Base-by-base conservation (phyloP, 441 rosid genomes). In the Pelargonium fulgidum region DNA sequence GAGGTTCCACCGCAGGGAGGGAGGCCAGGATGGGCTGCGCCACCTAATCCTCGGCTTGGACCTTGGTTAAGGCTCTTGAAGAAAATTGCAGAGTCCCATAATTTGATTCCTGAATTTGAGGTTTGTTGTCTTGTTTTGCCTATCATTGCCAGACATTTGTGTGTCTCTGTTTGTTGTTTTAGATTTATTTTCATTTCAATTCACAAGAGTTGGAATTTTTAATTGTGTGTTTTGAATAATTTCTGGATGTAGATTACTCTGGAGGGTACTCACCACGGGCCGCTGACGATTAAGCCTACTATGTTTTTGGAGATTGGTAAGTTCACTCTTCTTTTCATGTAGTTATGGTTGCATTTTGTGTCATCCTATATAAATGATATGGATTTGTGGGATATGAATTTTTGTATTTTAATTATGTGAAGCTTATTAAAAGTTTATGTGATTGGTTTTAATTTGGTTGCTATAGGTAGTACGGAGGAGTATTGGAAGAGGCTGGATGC, bases 241-340 rank as follows among this genome's bases (percentile, higher is more conserved):
- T 8, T 19, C 5, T 45, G 22, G 24, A 1, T 75, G 67, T 58
- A 93, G 97, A 81, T 93, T 67, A 91, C 97, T 69, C 77, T 84
- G 81, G 98, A 92, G 84, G 96, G 78, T 12, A 92, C 95, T 72
- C 93, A 88, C 76, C 96, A 92, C 85, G 96, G 96, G 65, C 92
- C 95, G 7, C 64, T 83, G 68, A 88, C 93, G 19, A 82, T 45
- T 70, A 87, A 84, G 67, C 96, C 89, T 13, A 87, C 96, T 0
- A 76, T 90, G 98, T 92, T 92, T 75, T 71, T 89, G 56, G 95
- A 89, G 73, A 91, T 91, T 71, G 96, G 97, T 88, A 81, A 50
- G 64, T 54, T 66, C 20, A 10, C 13, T 11, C n/a, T 19, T 41
- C 41, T 10, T 64, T n/a, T 41, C 41, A 8, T 66, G 6, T 22